phyloP scores from a whole-genome alignment of 208 protist genomes.

The Wallacemonas sp. region DNA sequence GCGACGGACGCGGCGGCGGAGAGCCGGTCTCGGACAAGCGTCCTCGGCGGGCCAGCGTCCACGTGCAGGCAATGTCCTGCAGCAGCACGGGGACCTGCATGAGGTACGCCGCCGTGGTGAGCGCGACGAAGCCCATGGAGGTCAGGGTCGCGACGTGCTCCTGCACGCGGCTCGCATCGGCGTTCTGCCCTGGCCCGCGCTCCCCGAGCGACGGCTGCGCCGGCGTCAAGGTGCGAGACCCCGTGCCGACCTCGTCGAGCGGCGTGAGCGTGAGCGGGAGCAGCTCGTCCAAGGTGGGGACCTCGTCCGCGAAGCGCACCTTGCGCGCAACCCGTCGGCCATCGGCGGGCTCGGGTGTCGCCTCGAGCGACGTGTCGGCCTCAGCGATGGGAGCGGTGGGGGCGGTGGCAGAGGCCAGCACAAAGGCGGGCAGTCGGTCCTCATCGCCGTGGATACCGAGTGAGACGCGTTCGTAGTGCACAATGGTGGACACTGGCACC shows the following conservation, averaged over 20 bases:
- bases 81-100: slow-evolving; percentile 50
- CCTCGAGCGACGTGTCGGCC: background rate
- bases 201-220: background rate
- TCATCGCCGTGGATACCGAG: background rate
- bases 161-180: background rate
- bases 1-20: background rate
- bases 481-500: background rate
- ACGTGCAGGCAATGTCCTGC: slow-evolving; percentile 50
- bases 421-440: background rate
- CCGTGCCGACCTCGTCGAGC: background rate
- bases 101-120: slow-evolving; percentile 22
- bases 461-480: slow-evolving; percentile 3
- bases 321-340: background rate
- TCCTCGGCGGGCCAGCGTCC: slow-evolving; percentile 21
- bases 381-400: too few relatives aligned
- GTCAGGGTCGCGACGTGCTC: background rate
- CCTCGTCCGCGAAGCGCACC: slow-evolving; percentile 3
- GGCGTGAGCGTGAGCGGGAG: slow-evolving; percentile 1
- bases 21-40: background rate
- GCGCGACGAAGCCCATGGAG: background rate
- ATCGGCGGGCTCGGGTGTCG: background rate
- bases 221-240: background rate
- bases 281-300: slow-evolving; percentile 1
- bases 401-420: background rate
- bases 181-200: background rate